Evolutionary conservation across 73 alveolate genomes (phyloP).

Genomic region (Paramecium octaurelia): DNA sequence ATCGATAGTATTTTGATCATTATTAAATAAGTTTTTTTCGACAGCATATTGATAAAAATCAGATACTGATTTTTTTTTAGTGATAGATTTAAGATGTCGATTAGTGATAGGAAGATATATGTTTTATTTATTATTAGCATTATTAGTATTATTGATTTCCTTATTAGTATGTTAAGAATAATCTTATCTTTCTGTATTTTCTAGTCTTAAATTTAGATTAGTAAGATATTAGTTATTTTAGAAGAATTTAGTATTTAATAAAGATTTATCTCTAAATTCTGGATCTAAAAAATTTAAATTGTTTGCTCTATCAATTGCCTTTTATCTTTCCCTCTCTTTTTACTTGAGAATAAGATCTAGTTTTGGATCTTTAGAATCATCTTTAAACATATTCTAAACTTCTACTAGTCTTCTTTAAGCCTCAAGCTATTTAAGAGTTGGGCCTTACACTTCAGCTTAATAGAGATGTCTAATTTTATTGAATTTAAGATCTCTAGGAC

Average conservation of each 20-base stretch:
- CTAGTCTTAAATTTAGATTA: neutral
- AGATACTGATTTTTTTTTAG: neutral
- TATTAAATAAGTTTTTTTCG: neutral
- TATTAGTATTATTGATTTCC: neutral
- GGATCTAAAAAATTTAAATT: neutral
- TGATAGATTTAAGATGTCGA: neutral
- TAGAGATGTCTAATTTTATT: constrained; percentile 1
- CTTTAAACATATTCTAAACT: constrained; percentile 16
- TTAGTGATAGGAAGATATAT: neutral
- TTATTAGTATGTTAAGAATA: neutral
- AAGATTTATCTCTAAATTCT: neutral
- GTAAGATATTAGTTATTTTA: neutral
- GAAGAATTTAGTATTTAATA: neutral
- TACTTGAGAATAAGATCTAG: neutral
- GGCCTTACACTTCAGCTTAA: constrained; percentile 22
- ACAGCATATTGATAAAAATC: constrained; percentile 2
- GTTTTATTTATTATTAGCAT: neutral
- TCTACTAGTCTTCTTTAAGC: constrained; percentile 40
- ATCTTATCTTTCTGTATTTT: neutral
- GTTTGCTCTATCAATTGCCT: neutral
- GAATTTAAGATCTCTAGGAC: constrained; percentile 42
- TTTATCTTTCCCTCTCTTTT: neutral
- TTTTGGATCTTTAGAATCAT: neutral
- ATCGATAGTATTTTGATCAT: neutral
- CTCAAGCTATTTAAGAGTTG: constrained; percentile 10